Evolutionary conservation across 2,329 filamentous ascomycete genomes (phyloP), one percentile per base, ranked within the genome.

Genomic region (Venturia nashicola): DNA sequence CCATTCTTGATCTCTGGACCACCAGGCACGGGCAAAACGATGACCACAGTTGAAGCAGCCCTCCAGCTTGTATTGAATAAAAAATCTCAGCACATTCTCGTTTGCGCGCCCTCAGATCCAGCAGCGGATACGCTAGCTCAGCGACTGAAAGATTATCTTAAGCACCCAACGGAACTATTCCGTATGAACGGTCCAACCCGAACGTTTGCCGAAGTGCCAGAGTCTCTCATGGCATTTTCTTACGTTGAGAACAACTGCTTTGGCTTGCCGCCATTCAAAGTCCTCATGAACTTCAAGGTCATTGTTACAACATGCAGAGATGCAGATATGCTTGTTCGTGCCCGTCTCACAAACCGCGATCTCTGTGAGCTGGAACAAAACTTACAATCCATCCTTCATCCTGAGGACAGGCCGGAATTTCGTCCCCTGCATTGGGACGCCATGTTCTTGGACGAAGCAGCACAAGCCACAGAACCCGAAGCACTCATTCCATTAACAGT

Each of bases 21-120:
- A 11, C 79, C 79, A 12, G 79, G 79, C n/a, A 81, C 79, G 7
- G 79, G 79, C 0, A 81, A 82, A 68, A 81, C 79, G 9, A 80
- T 80, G 65, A 80, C 78, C 2, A 67, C 80, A 1, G 78, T 80
- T 20, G 79, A 80, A 68, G 72, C 72, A 61, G 74, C 77, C 11
- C 67, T 76, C 65, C 72, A 74, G 55, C 65, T 74, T 11, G 43
- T 55, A 20, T 32, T 63, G 11, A 55, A 40, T 43, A 44, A 61
- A 20, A 43, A 68, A 1, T 32, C 65, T 0, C 63, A 67, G 9
- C 76, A 78, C 67, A 71, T 79, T 34, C 68, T 79, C 4, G 69
- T 79, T 7, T 78, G 76, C 65, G 77, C 77, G 14, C 77, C 77
- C 27, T 79, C 77, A n/a, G 76, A 79, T 63, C 72, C 75, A 32